A percentile compares a stretch with the other conserved stretches of the same genome.
Evolutionary conservation across 441 rosid genomes (phyloP).

Genomic region (Populus hybrid): DNA sequence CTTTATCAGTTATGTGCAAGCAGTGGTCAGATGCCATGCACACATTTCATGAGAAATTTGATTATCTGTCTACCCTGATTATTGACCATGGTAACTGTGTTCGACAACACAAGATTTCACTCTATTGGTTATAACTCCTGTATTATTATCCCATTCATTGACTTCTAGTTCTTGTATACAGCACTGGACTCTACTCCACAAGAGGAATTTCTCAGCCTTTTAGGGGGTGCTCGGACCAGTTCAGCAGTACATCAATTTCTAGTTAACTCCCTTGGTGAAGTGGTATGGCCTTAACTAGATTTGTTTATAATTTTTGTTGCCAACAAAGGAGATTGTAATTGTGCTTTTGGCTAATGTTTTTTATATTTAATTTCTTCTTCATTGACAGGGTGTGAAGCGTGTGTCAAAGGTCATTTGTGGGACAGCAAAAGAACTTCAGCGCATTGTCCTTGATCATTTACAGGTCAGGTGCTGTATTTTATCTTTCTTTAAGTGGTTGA

Average conservation of each 20-base stretch:
- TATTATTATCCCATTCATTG: constrained; percentile 20
- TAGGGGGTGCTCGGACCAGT: constrained; percentile 88
- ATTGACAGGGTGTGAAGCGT: constrained; percentile 76
- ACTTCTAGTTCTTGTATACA: constrained; percentile 27
- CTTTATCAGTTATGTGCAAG: constrained; percentile 74
- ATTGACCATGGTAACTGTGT: constrained; percentile 59
- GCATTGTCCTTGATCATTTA: constrained; percentile 77
- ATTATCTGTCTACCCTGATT: constrained; percentile 67
- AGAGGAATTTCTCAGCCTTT: constrained; percentile 92
- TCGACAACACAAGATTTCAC: constrained; percentile 10
- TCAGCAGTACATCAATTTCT: constrained; percentile 91
- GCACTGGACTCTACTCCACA: constrained; percentile 88
- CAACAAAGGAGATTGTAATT: constrained; percentile 18
- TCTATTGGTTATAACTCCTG: constrained; percentile 5
- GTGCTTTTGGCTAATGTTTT: constrained; percentile 12
- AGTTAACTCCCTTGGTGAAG: constrained; percentile 83
- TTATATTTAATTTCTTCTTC: constrained; percentile 11
- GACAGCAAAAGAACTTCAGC: constrained; percentile 90
- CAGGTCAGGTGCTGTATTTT: constrained; percentile 52
- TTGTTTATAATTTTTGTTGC: constrained; percentile 2
- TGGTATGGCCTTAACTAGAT: constrained; percentile 42
- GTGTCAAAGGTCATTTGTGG: constrained; percentile 77
- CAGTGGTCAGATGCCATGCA: constrained; percentile 93
- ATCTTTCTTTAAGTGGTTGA: constrained; percentile 18
- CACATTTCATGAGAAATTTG: constrained; percentile 74